Conservation (phyloP, 208 protist genomes). For the Trypanosoma cruzi region DNA sequence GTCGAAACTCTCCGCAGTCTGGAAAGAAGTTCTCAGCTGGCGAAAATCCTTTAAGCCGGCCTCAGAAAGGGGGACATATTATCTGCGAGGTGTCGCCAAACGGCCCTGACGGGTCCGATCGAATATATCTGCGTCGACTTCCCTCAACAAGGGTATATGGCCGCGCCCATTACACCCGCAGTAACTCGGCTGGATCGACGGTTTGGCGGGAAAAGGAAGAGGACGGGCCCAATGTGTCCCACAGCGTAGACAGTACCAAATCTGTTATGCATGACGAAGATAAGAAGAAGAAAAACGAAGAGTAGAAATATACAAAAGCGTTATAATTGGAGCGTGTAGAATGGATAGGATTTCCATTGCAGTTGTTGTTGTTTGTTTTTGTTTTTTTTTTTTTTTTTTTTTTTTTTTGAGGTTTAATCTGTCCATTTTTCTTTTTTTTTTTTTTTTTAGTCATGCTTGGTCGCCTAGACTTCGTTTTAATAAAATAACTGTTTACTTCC, state of each 20-base stretch:
- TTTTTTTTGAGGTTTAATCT: not conserved
- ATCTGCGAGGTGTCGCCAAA: not conserved
- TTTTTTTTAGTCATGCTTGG: not conserved
- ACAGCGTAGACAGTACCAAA: no score
- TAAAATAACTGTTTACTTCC: no score
- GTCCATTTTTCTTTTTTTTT: not conserved
- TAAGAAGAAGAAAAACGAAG: no score
- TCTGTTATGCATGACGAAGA: no score
- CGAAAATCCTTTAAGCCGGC: not conserved
- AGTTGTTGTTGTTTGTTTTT: not conserved
- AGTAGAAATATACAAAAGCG: no score
- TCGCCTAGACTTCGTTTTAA: not conserved
- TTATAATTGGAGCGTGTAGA: no score
- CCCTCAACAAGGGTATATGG: not conserved
- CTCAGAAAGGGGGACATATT: not conserved
- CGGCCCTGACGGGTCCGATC: not conserved
- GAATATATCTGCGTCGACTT: not conserved
- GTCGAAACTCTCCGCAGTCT: not conserved
- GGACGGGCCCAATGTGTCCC: no score
- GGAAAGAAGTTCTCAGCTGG: no score
- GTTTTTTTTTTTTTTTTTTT: not conserved
- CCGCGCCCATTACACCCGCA: not conserved
- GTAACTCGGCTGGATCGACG: not conserved
- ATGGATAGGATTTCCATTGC: no score
- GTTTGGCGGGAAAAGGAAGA: not conserved